Evolutionary conservation across 2,329 filamentous ascomycete genomes (phyloP).

Genomic region (Hypoxylon sp.): DNA sequence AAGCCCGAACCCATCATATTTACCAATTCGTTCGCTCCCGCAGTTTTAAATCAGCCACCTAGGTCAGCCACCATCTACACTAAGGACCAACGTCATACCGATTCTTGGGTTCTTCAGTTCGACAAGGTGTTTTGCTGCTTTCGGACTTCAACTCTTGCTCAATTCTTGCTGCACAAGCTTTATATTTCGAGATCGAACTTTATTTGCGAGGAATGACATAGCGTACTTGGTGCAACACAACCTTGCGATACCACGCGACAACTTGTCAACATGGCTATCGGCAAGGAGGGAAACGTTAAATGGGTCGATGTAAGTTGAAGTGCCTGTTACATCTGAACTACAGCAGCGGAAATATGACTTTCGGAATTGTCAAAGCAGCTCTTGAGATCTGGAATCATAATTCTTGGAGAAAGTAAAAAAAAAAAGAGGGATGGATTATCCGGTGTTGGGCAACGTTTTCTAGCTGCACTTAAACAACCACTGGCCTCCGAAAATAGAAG

Average conservation of each 20-base stretch:
- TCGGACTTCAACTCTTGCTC: constrained; percentile 10
- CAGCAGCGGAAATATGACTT: background rate
- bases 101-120: background rate
- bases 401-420: background rate
- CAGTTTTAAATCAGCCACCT: constrained; percentile 3
- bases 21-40: constrained; percentile 20
- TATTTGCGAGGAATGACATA: constrained; percentile 47
- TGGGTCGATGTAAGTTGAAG: constrained; percentile 70
- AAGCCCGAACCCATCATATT: constrained; percentile 36
- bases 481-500: background rate
- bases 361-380: background rate
- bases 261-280: constrained; percentile 63
- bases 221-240: constrained; percentile 27
- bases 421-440: background rate
- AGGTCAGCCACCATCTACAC: constrained; percentile 15
- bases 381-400: background rate
- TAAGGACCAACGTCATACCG: constrained; percentile 1
- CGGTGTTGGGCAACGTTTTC: constrained; percentile 1
- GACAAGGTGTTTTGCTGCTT: constrained; percentile 10
- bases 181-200: background rate
- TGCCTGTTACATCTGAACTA: constrained; percentile 4
- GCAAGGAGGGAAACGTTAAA: constrained; percentile 67
- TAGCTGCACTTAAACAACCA: background rate
- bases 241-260: constrained; percentile 32
- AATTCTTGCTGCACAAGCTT: constrained; percentile 5